Evolutionary conservation across 768 basidiomycete species (phyloP).

Genomic region (Russula dissimulans): DNA sequence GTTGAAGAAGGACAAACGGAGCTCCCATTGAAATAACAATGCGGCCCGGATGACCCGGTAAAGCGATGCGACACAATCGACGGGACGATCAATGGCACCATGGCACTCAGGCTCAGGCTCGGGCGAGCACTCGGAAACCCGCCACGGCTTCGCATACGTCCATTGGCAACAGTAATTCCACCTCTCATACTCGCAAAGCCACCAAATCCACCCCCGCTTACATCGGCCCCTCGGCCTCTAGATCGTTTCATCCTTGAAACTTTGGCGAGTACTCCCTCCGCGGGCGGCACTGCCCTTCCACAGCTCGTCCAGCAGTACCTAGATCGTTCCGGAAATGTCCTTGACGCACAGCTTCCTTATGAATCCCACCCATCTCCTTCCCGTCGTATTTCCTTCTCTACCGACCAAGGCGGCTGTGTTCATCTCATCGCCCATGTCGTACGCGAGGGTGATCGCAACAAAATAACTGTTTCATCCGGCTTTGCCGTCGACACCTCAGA

Average conservation of each 20-base stretch:
- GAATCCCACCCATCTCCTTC: constrained; percentile 37
- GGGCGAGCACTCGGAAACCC: not conserved
- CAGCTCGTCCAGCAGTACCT: constrained; percentile 38
- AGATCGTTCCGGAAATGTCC: constrained; percentile 33
- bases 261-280: not conserved
- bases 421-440: constrained; percentile 47
- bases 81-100: not conserved
- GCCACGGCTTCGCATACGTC: not conserved
- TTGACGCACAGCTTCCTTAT: constrained; percentile 37
- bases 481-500: constrained; percentile 38
- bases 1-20: not conserved
- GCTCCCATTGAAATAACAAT: too few species aligned
- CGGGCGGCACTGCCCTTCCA: constrained; percentile 17
- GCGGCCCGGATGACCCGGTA: too few species aligned
- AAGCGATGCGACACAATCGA: too few species aligned
- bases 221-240: not conserved
- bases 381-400: constrained; percentile 23
- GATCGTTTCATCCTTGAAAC: constrained; percentile 11
- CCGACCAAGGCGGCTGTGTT: constrained; percentile 24
- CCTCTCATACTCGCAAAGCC: not conserved
- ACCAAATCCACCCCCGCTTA: not conserved
- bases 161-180: not conserved
- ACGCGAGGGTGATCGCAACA: constrained; percentile 30
- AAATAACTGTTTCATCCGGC: constrained; percentile 46
- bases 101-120: too few species aligned